Conservation (phyloP, 139 green algal species). For the Medakamo hakoo region DNA sequence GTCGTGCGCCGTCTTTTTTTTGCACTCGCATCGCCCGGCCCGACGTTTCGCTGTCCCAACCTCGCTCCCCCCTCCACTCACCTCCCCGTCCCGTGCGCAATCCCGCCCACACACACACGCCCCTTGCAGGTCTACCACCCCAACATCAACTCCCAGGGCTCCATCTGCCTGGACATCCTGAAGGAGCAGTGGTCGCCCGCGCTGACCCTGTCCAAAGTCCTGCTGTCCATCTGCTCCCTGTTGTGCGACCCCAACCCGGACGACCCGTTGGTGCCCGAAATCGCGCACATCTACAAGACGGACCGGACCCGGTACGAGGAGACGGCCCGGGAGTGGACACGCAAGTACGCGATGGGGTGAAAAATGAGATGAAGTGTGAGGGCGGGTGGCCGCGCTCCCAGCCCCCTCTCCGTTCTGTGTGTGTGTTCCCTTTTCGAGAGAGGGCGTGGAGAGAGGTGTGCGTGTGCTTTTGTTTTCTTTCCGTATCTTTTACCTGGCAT, state of each 20-base stretch:
- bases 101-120: not conserved
- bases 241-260: slow-evolving; percentile 98
- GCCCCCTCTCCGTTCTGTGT: no score
- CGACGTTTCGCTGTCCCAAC: no score
- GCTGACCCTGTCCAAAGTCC: slow-evolving; percentile 91
- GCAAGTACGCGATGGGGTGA: slow-evolving; percentile 88
- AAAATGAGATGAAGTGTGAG: no score
- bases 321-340: slow-evolving; percentile 83
- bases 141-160: slow-evolving; percentile 93
- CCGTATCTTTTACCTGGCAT: no score
- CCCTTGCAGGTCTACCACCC: slow-evolving; percentile 81
- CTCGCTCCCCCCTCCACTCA: not conserved
- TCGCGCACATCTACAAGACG: slow-evolving; percentile 96
- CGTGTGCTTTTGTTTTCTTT: not conserved
- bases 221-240: slow-evolving; percentile 93
- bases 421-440: not conserved
- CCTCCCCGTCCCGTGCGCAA: not conserved
- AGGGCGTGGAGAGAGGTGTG: not conserved
- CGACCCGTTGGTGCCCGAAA: slow-evolving; percentile 94
- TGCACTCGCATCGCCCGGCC: not conserved
- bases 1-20: no score
- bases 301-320: slow-evolving; percentile 78
- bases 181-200: slow-evolving; percentile 97
- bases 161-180: slow-evolving; percentile 96
- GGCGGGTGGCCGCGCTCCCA: no score